These are phyloP conservation scores for Globisporangium ultimum DNA, from an alignment of 352 stramenopile genomes.

Conservation along the genomic window DNA sequence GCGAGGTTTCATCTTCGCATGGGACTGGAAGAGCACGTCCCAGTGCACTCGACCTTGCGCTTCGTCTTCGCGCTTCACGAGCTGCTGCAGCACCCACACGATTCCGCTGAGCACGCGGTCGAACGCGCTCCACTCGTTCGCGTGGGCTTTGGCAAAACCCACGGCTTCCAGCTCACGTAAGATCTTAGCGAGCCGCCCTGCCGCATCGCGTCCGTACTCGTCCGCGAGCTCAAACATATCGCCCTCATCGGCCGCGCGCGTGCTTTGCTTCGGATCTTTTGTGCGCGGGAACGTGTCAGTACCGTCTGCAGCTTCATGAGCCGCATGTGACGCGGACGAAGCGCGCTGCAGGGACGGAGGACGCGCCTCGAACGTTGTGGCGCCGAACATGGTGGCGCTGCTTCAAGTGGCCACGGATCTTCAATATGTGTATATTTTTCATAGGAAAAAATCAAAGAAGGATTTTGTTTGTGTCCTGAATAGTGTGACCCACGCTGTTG, in stretches of 20 bases:
- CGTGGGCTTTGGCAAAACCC: constrained; percentile 46
- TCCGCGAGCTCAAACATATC: constrained; percentile 33
- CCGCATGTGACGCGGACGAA: too few relatives aligned
- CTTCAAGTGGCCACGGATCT: too few relatives aligned
- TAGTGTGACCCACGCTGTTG: too few relatives aligned
- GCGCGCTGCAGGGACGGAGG: too few relatives aligned
- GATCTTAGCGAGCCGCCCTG: constrained; percentile 25
- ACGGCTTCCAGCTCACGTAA: constrained; percentile 27
- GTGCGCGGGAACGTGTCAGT: neutral
- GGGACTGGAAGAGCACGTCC: constrained; percentile 60
- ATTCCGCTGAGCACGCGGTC: constrained; percentile 59
- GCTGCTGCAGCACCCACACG: constrained; percentile 56
- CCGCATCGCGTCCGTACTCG: constrained; percentile 30
- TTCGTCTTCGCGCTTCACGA: constrained; percentile 47
- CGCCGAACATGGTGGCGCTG: too few relatives aligned
- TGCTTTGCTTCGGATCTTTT: too few relatives aligned
- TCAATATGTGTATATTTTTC: too few relatives aligned
- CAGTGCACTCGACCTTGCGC: constrained; percentile 48
- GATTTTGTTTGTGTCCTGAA: too few relatives aligned
- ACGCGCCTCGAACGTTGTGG: too few relatives aligned
- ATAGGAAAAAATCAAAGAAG: too few relatives aligned
- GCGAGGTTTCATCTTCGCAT: constrained; percentile 64
- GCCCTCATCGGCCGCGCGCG: too few relatives aligned
- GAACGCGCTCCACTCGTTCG: constrained; percentile 43
- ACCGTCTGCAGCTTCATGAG: neutral